Evolutionary conservation across 2,329 filamentous ascomycete species (phyloP).

Genomic region (Epichloe aotearoae): DNA sequence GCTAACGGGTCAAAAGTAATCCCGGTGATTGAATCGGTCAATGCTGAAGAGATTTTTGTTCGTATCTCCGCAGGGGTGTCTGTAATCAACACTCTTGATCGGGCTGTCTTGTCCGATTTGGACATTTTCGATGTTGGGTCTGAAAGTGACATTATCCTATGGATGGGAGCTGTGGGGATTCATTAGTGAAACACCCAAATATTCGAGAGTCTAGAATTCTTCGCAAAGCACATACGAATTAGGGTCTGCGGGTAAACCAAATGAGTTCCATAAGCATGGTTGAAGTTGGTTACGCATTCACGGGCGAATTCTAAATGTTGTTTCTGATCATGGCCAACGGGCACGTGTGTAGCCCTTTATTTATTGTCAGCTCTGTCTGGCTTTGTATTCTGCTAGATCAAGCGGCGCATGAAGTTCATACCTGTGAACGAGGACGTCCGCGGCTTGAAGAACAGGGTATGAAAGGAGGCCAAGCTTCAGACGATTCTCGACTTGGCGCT

Average conservation of each 20-base stretch:
- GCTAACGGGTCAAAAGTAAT: conserved; percentile 58
- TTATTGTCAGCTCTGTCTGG: conserved; percentile 1
- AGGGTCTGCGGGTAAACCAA: conserved; percentile 57
- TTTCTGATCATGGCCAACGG: conserved; percentile 87
- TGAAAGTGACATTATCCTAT: conserved; percentile 80
- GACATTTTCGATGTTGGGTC: conserved; percentile 82
- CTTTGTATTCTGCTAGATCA: too few relatives aligned
- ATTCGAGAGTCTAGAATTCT: not conserved
- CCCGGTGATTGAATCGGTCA: conserved; percentile 57
- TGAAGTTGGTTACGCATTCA: conserved; percentile 78
- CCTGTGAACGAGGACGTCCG: conserved; percentile 81
- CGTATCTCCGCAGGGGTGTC: conserved; percentile 52
- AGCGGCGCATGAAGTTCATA: conserved; percentile 17
- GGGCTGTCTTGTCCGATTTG: conserved; percentile 62
- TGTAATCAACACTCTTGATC: conserved; percentile 72
- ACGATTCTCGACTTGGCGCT: conserved; percentile 40
- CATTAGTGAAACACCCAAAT: not conserved
- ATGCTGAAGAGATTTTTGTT: conserved; percentile 55
- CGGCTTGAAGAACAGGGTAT: conserved; percentile 90
- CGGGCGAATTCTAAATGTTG: conserved; percentile 92
- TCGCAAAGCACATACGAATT: conserved; percentile 40
- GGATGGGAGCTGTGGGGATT: conserved; percentile 51
- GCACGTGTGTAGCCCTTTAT: conserved; percentile 73
- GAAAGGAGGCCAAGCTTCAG: conserved; percentile 87
- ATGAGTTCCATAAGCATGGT: conserved; percentile 54